phyloP scores from a whole-genome alignment of 1,139 yeast genomes.

The Geotrichum macrosporum region DNA sequence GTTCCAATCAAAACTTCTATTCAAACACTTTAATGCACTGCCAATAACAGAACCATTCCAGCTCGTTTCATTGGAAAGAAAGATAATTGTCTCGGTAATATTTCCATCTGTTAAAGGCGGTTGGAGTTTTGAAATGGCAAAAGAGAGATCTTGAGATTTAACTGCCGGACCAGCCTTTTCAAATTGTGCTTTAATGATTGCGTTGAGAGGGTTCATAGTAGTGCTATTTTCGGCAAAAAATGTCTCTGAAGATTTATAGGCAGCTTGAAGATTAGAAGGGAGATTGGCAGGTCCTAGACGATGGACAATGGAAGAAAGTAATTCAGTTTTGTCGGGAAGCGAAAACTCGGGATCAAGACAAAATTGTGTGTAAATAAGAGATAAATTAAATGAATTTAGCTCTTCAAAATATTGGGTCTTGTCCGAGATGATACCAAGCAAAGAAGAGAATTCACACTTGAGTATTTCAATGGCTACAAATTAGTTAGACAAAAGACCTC shows the following conservation, averaged over 20 bases:
- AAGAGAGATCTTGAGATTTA: conserved; percentile 5
- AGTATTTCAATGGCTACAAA: conserved; percentile 11
- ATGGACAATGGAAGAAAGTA: conserved; percentile 11
- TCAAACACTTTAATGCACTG: conserved; percentile 15
- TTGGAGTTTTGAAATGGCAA: conserved; percentile 13
- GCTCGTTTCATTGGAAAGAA: conserved; percentile 14
- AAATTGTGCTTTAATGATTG: conserved; percentile 11
- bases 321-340: background rate
- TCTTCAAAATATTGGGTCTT: conserved; percentile 2
- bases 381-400: conserved; percentile 1
- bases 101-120: conserved; percentile 13
- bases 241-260: background rate
- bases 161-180: conserved; percentile 7
- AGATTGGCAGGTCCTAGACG: conserved; percentile 12
- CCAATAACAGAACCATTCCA: conserved; percentile 21
- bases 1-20: too few species aligned
- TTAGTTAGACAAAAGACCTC: conserved; percentile 14
- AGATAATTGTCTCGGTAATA: conserved; percentile 19
- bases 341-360: conserved; percentile 1
- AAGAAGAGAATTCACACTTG: conserved; percentile 4
- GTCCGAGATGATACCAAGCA: conserved; percentile 4
- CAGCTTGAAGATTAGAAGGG: conserved; percentile 13
- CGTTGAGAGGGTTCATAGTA: conserved; percentile 17
- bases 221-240: background rate
- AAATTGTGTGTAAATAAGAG: conserved; percentile 8